Evolutionary conservation across 2,329 filamentous ascomycete genomes (phyloP).

Genomic region (Claviceps fusiformis): DNA sequence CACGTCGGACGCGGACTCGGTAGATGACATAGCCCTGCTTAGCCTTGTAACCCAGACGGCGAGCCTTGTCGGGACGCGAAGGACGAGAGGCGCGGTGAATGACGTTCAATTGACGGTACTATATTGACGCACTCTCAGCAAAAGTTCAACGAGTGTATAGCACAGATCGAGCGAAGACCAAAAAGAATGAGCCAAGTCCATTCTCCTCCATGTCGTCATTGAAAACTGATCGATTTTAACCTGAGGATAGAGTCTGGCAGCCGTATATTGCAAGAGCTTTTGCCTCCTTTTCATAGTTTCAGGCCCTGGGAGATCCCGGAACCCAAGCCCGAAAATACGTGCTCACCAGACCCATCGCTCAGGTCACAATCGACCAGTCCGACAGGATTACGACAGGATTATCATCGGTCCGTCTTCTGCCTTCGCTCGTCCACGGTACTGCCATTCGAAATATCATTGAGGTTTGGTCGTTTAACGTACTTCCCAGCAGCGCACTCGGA

Average conservation of each 20-base stretch:
- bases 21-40: slow-evolving; percentile 99
- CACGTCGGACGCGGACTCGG: slow-evolving; percentile 94
- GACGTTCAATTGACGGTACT: slow-evolving; percentile 99
- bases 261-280: neutral
- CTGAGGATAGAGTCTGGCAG: neutral
- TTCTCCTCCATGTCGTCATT: neutral
- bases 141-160: slow-evolving; percentile 99
- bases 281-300: neutral
- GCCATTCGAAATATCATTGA: slow-evolving; percentile 11
- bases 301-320: neutral
- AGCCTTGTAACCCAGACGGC: slow-evolving; percentile 99
- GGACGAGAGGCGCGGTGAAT: slow-evolving; percentile 98
- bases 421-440: slow-evolving; percentile 21
- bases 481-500: slow-evolving; percentile 99
- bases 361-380: neutral
- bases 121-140: slow-evolving; percentile 99
- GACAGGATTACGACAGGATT: slow-evolving; percentile 8
- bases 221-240: neutral
- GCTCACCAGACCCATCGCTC: neutral
- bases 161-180: slow-evolving; percentile 26
- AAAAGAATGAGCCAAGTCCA: neutral
- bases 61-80: slow-evolving; percentile 98
- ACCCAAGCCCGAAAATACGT: neutral
- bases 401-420: slow-evolving; percentile 3
- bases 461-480: slow-evolving; percentile 48